Base-by-base conservation (phyloP, 495 filamentous ascomycete genomes). In the Tuber brumale region DNA sequence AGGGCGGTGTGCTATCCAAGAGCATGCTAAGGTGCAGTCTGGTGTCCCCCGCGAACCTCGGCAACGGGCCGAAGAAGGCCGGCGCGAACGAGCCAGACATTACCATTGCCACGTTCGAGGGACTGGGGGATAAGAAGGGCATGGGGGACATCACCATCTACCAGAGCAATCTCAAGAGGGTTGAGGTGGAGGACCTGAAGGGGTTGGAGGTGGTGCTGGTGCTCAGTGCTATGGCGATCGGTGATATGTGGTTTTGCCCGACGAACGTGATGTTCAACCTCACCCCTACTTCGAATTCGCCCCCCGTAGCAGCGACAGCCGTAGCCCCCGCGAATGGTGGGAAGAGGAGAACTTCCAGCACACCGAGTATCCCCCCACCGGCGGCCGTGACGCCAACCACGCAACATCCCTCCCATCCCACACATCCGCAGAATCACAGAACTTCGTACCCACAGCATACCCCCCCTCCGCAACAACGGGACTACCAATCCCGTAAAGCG, bases 171-270 rank as follows among this genome's bases (percentile, higher is more conserved):
- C 86, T 98, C 42, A 90, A 91, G 70, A 87, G 95, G 1, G 92
- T 97, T 6, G 94, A 97, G 61, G 90, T 97, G 80, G 95, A 98
- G 83, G 95, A 99, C 84, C 89, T 91, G 75, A 99, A 98, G 84
- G 95, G 95, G 4, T 86, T 98, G 9, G 95, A 99, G 84, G 87
- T 98, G 1, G 92, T 95, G 0, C 83, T 98, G 5, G 82, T 99
- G n/a, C 86, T 99, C 7, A 87, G 90, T 41, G 92, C 94, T 1
- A 89, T 92, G 57, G 92, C 94, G 16, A 96, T 98, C 77, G 90
- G 92, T 39, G 95, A 98, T 76, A 88, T 97, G 27, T 97, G 91
- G 85, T 91, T 95, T 76, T 85, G 85, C 42, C 85, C 89, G 21
- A 87, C 90, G 71, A 87, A 87, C 48, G 90, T 95, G 77, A 85